Evolutionary conservation across 345 rosid species (phyloP).

Genomic region (Citrus australasica): DNA sequence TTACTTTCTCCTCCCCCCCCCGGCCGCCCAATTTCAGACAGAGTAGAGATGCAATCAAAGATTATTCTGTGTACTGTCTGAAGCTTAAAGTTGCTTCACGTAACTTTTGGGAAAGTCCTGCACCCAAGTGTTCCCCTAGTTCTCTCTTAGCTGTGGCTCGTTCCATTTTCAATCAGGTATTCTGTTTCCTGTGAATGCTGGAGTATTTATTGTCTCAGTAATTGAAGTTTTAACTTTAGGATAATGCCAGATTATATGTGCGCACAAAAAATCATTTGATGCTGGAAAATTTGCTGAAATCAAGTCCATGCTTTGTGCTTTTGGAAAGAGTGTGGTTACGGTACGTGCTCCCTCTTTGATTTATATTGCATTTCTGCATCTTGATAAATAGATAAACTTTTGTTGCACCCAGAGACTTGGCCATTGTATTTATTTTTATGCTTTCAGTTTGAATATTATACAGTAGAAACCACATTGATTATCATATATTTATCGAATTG

Average conservation of each 20-base stretch:
- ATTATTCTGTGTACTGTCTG: conserved; percentile 41
- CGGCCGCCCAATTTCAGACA: conserved; percentile 33
- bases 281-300: conserved; percentile 52
- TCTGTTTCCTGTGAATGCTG: conserved; percentile 2
- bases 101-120: conserved; percentile 52
- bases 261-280: conserved; percentile 64
- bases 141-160: conserved; percentile 58
- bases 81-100: conserved; percentile 56
- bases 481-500: background rate
- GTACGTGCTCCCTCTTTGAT: conserved; percentile 34
- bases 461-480: background rate
- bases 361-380: background rate
- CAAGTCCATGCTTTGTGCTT: conserved; percentile 43
- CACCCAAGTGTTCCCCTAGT: conserved; percentile 29
- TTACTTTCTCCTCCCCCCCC: too few relatives aligned
- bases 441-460: background rate
- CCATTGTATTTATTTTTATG: background rate
- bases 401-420: background rate
- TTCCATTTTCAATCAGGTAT: conserved; percentile 67
- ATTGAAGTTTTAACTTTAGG: conserved; percentile 10
- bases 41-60: conserved; percentile 46
- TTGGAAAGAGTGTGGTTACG: conserved; percentile 28
- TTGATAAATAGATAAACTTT: background rate
- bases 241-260: conserved; percentile 60
- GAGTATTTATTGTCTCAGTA: background rate